A percentile compares a stretch with the other conserved stretches of the same genome.
These are phyloP conservation scores for Didymella exigua DNA, from an alignment of 2,329 filamentous ascomycete species.

Conservation along the genomic window DNA sequence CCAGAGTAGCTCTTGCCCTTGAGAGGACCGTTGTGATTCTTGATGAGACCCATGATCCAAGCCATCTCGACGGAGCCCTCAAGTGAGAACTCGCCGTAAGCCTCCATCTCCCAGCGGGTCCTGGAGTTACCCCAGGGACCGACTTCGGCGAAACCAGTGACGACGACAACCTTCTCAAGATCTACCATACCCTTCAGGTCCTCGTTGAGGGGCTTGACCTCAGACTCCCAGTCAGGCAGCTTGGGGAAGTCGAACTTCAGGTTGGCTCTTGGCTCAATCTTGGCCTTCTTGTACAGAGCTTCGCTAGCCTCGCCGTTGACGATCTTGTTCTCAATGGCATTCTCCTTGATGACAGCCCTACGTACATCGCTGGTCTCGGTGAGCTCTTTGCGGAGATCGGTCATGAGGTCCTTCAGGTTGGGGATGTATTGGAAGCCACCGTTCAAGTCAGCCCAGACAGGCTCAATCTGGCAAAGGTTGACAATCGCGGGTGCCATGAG, in stretches of 20 bases:
- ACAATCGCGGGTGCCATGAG: constrained; percentile 94
- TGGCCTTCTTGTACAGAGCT: constrained; percentile 91
- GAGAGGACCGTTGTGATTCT: constrained; percentile 94
- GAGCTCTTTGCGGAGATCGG: constrained; percentile 88
- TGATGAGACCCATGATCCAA: constrained; percentile 99
- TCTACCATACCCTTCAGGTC: constrained; percentile 97
- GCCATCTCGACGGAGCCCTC: constrained; percentile 99
- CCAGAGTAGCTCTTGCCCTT: constrained; percentile 97
- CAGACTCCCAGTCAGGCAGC: constrained; percentile 88
- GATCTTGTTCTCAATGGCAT: constrained; percentile 93
- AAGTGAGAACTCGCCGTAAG: constrained; percentile 92
- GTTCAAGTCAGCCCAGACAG: constrained; percentile 96
- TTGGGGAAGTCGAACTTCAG: constrained; percentile 96
- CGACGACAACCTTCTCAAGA: constrained; percentile 95
- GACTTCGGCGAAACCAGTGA: constrained; percentile 94
- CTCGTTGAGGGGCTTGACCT: constrained; percentile 85
- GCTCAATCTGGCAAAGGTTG: constrained; percentile 92
- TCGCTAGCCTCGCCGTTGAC: constrained; percentile 94
- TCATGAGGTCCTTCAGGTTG: constrained; percentile 93
- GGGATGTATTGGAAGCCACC: constrained; percentile 97
- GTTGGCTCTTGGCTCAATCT: constrained; percentile 91
- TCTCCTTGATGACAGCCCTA: constrained; percentile 93
- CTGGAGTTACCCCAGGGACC: constrained; percentile 98
- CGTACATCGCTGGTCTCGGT: constrained; percentile 95
- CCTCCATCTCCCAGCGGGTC: constrained; percentile 99